Evolutionary conservation across 805 yeast genomes (phyloP).

Genomic region (Candida sonorensis): DNA sequence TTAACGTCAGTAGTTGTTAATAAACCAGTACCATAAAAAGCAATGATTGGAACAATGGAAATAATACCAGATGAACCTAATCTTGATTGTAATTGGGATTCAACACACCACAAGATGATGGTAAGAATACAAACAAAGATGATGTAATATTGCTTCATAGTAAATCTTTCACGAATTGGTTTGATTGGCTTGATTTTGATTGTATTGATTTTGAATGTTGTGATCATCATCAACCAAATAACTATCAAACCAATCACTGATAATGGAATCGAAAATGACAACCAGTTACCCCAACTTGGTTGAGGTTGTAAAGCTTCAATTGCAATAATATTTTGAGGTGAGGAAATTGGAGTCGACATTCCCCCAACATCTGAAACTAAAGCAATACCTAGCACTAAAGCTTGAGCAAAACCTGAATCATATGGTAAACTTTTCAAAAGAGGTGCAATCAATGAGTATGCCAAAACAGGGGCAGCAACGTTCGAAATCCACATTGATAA

Average conservation of each 20-base stretch:
- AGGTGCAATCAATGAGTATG: conserved; percentile 45
- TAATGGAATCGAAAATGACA: conserved; percentile 43
- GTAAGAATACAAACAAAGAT: conserved; percentile 35
- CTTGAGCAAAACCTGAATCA: conserved; percentile 26
- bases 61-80: conserved; percentile 45
- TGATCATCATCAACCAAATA: conserved; percentile 42
- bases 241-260: conserved; percentile 34
- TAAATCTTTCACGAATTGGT: conserved; percentile 40
- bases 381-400: conserved; percentile 33
- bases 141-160: conserved; percentile 38
- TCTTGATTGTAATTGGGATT: conserved; percentile 33
- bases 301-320: conserved; percentile 45
- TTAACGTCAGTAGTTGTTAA: conserved; percentile 42
- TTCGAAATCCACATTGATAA: conserved; percentile 54
- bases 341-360: conserved; percentile 49
- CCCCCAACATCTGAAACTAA: conserved; percentile 48
- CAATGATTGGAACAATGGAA: conserved; percentile 39
- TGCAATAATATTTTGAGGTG: conserved; percentile 50
- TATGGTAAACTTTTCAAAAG: conserved; percentile 34
- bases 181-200: conserved; percentile 41
- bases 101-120: conserved; percentile 43
- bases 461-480: conserved; percentile 50
- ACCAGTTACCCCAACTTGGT: conserved; percentile 55
- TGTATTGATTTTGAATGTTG: conserved; percentile 45
- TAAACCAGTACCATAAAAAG: conserved; percentile 44